These are phyloP conservation scores for Cladosporium sp. DNA, from an alignment of 2,329 filamentous ascomycete genomes.

Conservation along the genomic window DNA sequence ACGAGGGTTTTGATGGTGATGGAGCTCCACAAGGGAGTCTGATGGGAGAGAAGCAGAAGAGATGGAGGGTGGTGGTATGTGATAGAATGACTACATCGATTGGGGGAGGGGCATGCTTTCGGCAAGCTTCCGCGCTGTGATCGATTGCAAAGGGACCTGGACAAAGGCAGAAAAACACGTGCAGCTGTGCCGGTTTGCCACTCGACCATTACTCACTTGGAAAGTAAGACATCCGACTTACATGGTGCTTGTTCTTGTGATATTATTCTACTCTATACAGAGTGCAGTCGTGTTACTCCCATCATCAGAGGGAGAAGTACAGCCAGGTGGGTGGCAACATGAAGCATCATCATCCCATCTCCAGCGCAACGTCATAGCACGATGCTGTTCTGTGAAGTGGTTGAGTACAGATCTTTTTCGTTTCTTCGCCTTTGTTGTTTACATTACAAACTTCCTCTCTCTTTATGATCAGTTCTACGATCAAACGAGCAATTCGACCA, in stretches of 20 bases:
- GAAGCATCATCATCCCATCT: neutral
- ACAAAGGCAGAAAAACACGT: conserved; percentile 7
- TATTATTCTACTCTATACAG: no score
- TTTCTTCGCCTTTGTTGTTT: no score
- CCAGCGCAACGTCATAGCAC: conserved; percentile 6
- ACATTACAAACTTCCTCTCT: neutral
- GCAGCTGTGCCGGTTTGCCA: conserved; percentile 1
- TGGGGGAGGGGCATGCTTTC: neutral
- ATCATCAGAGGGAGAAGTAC: no score
- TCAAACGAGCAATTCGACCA: neutral
- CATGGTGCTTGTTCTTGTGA: no score
- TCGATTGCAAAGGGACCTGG: neutral
- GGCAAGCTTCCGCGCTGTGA: no score
- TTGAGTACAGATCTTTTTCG: neutral
- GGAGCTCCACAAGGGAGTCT: conserved; percentile 16
- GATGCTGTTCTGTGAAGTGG: neutral
- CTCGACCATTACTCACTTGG: no score
- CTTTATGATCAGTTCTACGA: neutral
- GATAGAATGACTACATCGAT: conserved; percentile 4
- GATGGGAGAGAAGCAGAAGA: conserved; percentile 14
- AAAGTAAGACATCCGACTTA: no score
- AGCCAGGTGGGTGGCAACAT: neutral
- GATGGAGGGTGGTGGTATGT: no score
- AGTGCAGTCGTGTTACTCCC: no score
- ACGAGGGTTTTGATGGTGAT: neutral